Conservation (phyloP, 2,329 filamentous ascomycete species). For the Pestalotiopsis sp. region DNA sequence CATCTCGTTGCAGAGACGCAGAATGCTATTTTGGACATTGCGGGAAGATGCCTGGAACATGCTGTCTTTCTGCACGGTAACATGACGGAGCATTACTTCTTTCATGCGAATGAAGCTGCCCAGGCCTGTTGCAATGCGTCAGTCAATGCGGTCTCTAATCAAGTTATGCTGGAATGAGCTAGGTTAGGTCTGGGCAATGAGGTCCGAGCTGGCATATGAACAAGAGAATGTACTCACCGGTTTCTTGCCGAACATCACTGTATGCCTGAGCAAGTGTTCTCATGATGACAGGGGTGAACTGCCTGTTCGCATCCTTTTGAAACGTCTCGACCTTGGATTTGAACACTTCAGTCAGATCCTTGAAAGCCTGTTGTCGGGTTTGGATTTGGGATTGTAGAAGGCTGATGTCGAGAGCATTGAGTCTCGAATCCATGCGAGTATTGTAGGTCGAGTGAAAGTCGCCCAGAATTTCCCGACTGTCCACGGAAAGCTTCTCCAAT, state of each 20-base stretch:
- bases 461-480: not conserved
- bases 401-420: not conserved
- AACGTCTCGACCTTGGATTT: slow-evolving; percentile 37
- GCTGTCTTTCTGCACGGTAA: not conserved
- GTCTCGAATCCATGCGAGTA: not conserved
- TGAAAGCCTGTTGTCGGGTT: not conserved
- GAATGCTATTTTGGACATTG: not conserved
- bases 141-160: not conserved
- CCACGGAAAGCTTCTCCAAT: not conserved
- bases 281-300: not conserved
- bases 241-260: not conserved
- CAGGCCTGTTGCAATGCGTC: not conserved
- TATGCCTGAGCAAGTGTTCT: not conserved
- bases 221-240: not conserved
- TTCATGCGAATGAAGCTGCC: not conserved
- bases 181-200: not conserved
- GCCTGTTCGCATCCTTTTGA: slow-evolving; percentile 43
- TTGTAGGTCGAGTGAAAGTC: not conserved
- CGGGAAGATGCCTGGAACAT: not conserved
- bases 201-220: not conserved
- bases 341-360: not conserved
- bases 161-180: not conserved
- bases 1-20: not conserved
- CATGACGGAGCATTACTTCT: not conserved
- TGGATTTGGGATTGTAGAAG: not conserved